phyloP scores from a whole-genome alignment of 2,329 filamentous ascomycete genomes.

The Cephalotrichum gorgonifer region DNA sequence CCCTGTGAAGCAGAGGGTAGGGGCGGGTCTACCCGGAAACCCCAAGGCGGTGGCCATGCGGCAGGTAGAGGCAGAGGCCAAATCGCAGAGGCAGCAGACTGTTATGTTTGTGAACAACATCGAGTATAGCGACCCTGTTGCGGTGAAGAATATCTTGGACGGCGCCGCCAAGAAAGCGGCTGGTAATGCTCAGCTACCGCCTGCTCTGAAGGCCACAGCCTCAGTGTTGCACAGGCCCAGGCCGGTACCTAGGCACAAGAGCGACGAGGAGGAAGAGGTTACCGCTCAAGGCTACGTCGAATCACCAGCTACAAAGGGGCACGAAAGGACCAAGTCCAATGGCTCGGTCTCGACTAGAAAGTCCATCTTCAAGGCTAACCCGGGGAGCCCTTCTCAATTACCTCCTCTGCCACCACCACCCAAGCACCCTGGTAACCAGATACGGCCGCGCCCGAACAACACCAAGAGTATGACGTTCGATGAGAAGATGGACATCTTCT shows the following conservation, averaged over 20 bases:
- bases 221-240: slow-evolving; percentile 45
- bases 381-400: slow-evolving; percentile 37
- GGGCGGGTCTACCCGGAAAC: slow-evolving; percentile 36
- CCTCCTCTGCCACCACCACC: slow-evolving; percentile 41
- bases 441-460: slow-evolving; percentile 36
- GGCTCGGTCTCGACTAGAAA: slow-evolving; percentile 33
- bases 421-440: slow-evolving; percentile 13
- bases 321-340: slow-evolving; percentile 38
- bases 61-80: slow-evolving; percentile 15
- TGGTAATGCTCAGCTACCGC: slow-evolving; percentile 9
- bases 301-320: slow-evolving; percentile 25
- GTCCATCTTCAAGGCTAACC: slow-evolving; percentile 30
- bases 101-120: slow-evolving; percentile 48
- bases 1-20: slow-evolving; percentile 31
- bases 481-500: slow-evolving; percentile 45
- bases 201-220: slow-evolving; percentile 13
- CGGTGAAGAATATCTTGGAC: slow-evolving; percentile 38
- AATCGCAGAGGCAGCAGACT: slow-evolving; percentile 27
- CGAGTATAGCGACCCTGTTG: slow-evolving; percentile 39
- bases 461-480: slow-evolving; percentile 49
- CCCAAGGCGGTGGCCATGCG: slow-evolving; percentile 28
- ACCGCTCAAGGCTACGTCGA: slow-evolving; percentile 33
- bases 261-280: slow-evolving; percentile 32
- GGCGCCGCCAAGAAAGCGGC: slow-evolving; percentile 23
- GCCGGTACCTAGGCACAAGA: slow-evolving; percentile 36